Base-by-base conservation (phyloP, 495 filamentous ascomycete genomes). In the Parmelia sp. region DNA sequence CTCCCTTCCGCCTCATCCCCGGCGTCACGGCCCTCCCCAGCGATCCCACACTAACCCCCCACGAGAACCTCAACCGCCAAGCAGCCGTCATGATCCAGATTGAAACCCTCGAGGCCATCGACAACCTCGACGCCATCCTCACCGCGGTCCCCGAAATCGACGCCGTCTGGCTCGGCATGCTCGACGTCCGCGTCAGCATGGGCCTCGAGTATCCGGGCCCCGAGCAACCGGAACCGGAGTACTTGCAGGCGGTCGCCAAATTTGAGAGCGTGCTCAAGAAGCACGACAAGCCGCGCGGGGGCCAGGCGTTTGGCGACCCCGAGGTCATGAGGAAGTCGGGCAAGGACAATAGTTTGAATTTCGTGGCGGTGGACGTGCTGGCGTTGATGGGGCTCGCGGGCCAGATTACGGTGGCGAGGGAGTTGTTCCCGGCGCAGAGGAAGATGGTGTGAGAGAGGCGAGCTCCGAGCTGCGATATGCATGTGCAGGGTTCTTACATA, bases 51-150 rank as follows among this genome's bases (percentile, higher is more conserved):
- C 61, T 68, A 31, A 69, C 74, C 36, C 59, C 79, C 45, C 73
- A 72, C 66, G 63, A 72, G 57, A 75, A 73, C 63, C 42, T 75
- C 49, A 80, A 80, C 71, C 66, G 74, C 58, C 76, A 76, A 67
- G 78, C 78, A 12, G 76, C 77, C 33, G 66, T 80, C 63, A 74
- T 76, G 66, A 77, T 80, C 63, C 76, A 79, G 66, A 80, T 86
- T 69, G 77, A 84, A 66, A 71, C 80, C 36, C 72, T 83, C 58
- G 80, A 80, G 66, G 75, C 73, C 62, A 80, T 86, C 66, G 69
- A 74, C 59, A 83, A 86, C 72, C 74, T 87, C 35, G 75, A 80
- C 62, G 74, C 74, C 45, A 81, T 85, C 61, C 74, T 84, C 69
- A 78, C 76, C 33, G 75, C 68, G 42, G 69, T 71, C 27, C 64